Base-by-base conservation (phyloP, 306 rosid species). In the Quercus glauca region DNA sequence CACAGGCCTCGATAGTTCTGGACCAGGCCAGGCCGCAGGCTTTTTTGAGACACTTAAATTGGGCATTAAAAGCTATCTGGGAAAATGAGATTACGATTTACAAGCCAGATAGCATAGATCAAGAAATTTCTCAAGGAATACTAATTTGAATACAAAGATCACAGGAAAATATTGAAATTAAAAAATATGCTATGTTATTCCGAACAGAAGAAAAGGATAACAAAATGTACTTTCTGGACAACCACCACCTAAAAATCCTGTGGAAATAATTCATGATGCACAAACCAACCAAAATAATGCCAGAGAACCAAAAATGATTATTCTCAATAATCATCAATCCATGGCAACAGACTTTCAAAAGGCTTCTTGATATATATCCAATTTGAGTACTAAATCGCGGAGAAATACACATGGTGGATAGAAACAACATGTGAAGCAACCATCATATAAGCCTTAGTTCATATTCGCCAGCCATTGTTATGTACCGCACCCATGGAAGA, bases 401-500 rank as follows among this genome's bases (percentile, higher is more conserved):
- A 83, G 72, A 79, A 77, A 49, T 23, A 65, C 74, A 84, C 70
- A 69, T 64, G 77, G 79, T 33, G 82, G 77, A 78, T n/a, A 14
- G 56, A 80, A 71, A 80, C 79, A 67, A 78, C 73, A 67, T 59
- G 28, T 25, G 73, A 60, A 41, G 71, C 69, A 80, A 60, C 76
- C 56, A 87, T 89, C 85, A 94, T 76, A 92, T 82, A 57, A 94
- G 94, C 87, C 98, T 86, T 67, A 94, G 81, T 89, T 94, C 98
- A 67, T 94, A 94, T 92, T 94, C 98, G 61, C 98, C 98, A 2
- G 94, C 98, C 98, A 94, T 94, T 77, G 98, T 94, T 78, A 94
- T 94, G 92, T 94, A 94, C 87, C 98, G 90, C 90, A 94, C 98
- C 98, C 98, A 94, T 45, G 98, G 98, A 83, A 94, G 98, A 79